These are phyloP conservation scores for Physcia stellaris DNA, from an alignment of 495 filamentous ascomycete genomes.

Conservation along the genomic window DNA sequence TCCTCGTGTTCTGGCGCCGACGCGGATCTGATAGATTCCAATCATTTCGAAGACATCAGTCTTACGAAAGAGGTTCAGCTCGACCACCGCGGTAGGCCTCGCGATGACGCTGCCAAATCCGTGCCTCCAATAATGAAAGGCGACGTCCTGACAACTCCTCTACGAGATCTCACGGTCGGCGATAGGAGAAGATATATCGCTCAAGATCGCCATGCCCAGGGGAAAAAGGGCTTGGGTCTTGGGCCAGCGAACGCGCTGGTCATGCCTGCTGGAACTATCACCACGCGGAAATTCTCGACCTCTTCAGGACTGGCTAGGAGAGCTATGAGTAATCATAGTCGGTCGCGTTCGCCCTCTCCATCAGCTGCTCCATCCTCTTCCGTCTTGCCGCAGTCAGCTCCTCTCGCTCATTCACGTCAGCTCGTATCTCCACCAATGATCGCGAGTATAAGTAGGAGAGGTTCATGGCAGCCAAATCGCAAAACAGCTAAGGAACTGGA, in stretches of 20 bases:
- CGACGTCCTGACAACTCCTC: conserved; percentile 5
- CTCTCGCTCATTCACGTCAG: conserved; percentile 4
- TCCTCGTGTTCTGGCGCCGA: conserved; percentile 54
- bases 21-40: conserved; percentile 50
- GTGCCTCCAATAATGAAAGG: no score
- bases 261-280: conserved; percentile 16
- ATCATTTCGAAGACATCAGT: conserved; percentile 88
- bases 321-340: conserved; percentile 16
- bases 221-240: no score
- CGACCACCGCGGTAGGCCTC: conserved; percentile 8
- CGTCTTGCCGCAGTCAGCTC: neutral
- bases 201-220: no score
- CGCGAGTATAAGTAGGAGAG: conserved; percentile 8
- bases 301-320: conserved; percentile 26
- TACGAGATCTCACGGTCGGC: conserved; percentile 23
- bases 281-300: conserved; percentile 26
- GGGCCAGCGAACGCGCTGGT: conserved; percentile 17
- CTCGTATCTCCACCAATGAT: conserved; percentile 3
- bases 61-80: conserved; percentile 49
- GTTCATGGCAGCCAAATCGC: conserved; percentile 57
- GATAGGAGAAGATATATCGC: no score
- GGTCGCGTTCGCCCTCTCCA: conserved; percentile 27
- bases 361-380: conserved; percentile 3
- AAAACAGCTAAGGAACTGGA: conserved; percentile 74
- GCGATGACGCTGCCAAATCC: conserved; percentile 14